Evolutionary conservation across 2,329 filamentous ascomycete species (phyloP).

Genomic region (Calonectria montana): DNA sequence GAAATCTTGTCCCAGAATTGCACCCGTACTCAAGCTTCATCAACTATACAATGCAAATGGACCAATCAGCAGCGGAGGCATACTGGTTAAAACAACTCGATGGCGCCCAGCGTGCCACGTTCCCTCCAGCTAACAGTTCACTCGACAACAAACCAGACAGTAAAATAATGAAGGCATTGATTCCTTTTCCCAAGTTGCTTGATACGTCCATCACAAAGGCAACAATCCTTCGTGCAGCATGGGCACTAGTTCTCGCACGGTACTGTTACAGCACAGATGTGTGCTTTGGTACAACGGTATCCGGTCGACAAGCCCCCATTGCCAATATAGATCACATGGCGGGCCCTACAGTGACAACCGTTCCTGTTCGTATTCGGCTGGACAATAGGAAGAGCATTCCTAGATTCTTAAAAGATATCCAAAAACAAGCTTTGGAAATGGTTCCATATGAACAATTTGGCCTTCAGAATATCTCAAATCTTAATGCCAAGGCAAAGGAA

Average conservation of each 20-base stretch:
- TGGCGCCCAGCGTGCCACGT: conserved; percentile 48
- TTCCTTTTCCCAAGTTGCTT: background rate
- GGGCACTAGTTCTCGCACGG: conserved; percentile 62
- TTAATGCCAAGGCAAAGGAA: conserved; percentile 11
- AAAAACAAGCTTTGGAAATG: conserved; percentile 29
- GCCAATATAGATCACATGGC: conserved; percentile 31
- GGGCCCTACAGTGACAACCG: conserved; percentile 52
- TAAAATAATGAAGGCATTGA: conserved; percentile 45
- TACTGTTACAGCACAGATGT: conserved; percentile 54
- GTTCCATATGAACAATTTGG: conserved; percentile 35
- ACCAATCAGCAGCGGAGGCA: background rate
- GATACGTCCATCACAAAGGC: conserved; percentile 20
- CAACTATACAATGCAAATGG: conserved; percentile 1
- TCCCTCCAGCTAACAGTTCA: conserved; percentile 56
- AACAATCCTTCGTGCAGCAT: conserved; percentile 52
- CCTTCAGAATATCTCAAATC: conserved; percentile 34
- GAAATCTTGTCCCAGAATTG: background rate
- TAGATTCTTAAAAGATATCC: conserved; percentile 22
- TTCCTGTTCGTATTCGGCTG: conserved; percentile 53
- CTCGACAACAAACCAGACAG: conserved; percentile 59
- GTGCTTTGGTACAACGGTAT: conserved; percentile 56
- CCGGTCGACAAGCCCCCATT: conserved; percentile 48
- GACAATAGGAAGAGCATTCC: conserved; percentile 37
- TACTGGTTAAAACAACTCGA: background rate
- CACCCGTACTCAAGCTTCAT: conserved; percentile 10